Evolutionary conservation across 805 yeast genomes (phyloP).

Genomic region (Sugiyamaella qingdaonensis): DNA sequence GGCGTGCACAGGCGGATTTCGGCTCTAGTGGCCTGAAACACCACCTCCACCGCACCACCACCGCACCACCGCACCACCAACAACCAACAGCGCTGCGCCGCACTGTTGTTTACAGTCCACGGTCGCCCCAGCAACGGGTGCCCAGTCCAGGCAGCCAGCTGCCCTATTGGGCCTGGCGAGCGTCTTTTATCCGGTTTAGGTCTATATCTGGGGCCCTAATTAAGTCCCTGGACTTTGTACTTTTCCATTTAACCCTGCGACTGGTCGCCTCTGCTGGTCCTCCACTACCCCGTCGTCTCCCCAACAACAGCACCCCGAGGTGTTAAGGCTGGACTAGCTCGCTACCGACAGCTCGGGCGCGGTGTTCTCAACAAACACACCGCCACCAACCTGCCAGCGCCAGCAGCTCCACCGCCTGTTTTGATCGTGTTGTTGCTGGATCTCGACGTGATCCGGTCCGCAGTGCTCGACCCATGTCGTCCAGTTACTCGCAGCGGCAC

Average conservation of each 20-base stretch:
- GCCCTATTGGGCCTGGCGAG: neutral
- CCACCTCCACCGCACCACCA: too few species aligned
- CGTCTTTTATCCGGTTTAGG: constrained; percentile 5
- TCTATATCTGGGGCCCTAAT: neutral
- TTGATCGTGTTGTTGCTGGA: neutral
- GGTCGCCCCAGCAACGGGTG: neutral
- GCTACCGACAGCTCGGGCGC: neutral
- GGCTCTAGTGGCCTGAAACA: too few species aligned
- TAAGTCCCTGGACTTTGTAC: neutral
- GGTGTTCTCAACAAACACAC: neutral
- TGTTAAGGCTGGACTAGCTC: neutral
- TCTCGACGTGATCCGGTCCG: neutral
- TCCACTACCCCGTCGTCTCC: neutral
- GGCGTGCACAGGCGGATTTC: too few species aligned
- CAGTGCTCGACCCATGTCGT: neutral
- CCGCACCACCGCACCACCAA: too few species aligned
- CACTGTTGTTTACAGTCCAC: neutral
- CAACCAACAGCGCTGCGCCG: neutral
- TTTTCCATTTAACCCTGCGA: neutral
- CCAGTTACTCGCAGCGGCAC: neutral
- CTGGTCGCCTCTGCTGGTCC: neutral
- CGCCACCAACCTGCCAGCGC: neutral
- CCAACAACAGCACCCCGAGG: constrained; percentile 2
- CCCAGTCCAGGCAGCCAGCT: neutral
- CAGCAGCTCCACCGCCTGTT: neutral